A percentile compares a stretch with the other conserved stretches of the same genome.
phyloP scores from a whole-genome alignment of 2,329 filamentous ascomycete genomes.

The Xylariaceae sp. region DNA sequence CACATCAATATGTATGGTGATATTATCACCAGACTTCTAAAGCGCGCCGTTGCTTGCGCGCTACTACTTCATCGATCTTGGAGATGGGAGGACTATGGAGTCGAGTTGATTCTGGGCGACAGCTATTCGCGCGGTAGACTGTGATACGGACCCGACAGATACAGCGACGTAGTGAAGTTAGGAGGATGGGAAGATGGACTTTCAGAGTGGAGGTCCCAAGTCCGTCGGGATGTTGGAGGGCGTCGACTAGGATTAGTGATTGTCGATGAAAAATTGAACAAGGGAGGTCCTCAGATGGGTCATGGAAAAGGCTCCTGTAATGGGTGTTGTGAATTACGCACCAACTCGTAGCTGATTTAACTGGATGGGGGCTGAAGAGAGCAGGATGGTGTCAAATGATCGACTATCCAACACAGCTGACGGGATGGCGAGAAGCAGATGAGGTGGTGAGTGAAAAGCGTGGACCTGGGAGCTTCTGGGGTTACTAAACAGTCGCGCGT shows the following conservation, averaged over 20 bases:
- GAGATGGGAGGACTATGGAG: not conserved
- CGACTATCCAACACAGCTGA: not conserved
- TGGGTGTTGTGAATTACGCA: conserved; percentile 5
- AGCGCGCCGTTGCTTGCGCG: not conserved
- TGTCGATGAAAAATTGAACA: conserved; percentile 9
- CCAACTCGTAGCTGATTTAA: not conserved
- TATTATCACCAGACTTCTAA: not conserved
- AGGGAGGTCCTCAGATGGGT: conserved; percentile 1
- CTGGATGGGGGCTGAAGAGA: not conserved
- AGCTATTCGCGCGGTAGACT: not conserved
- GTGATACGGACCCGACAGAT: conserved; percentile 3
- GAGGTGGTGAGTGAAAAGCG: conserved; percentile 19
- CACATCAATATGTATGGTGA: conserved; percentile 13
- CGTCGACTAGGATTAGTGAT: conserved; percentile 7
- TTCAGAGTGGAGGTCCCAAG: conserved; percentile 4
- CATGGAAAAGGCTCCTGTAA: conserved; percentile 13
- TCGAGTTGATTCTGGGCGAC: not conserved
- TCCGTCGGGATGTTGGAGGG: conserved; percentile 3
- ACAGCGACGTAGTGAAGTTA: conserved; percentile 3
- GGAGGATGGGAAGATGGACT: conserved; percentile 5
- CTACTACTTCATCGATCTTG: not conserved
- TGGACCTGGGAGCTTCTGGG: conserved; percentile 21
- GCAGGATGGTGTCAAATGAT: not conserved
- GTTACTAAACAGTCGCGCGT: conserved; percentile 26
- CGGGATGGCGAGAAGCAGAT: conserved; percentile 5